Evolutionary conservation across 2,329 filamentous ascomycete species (phyloP).

Genomic region (Diatrype stigma): DNA sequence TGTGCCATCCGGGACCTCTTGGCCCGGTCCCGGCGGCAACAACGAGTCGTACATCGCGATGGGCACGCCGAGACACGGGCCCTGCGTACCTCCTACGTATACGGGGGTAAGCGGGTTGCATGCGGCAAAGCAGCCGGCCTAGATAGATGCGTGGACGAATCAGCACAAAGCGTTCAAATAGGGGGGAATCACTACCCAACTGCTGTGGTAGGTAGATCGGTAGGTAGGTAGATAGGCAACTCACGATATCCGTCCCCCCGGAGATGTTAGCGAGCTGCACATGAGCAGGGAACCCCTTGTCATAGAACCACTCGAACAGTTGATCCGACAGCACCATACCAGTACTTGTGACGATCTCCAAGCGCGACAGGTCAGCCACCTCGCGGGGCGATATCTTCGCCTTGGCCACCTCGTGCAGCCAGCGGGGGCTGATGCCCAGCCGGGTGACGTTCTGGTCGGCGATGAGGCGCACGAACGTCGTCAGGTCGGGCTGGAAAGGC

Average conservation of each 20-base stretch:
- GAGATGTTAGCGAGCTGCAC: slow-evolving; percentile 71
- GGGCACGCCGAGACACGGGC: slow-evolving; percentile 44
- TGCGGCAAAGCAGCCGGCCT: slow-evolving; percentile 56
- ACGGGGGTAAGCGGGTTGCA: slow-evolving; percentile 69
- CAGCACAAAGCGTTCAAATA: too few species aligned
- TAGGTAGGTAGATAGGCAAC: slow-evolving; percentile 14
- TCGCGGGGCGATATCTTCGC: slow-evolving; percentile 57
- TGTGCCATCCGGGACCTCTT: slow-evolving; percentile 50
- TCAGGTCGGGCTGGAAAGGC: slow-evolving; percentile 68
- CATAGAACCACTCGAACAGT: slow-evolving; percentile 76
- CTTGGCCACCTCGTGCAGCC: slow-evolving; percentile 69
- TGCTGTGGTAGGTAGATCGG: too few species aligned
- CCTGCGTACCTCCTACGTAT: slow-evolving; percentile 51
- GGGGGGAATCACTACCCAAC: too few species aligned
- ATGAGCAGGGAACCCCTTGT: slow-evolving; percentile 61
- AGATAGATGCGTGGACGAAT: slow-evolving; percentile 2
- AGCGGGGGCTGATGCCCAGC: slow-evolving; percentile 72
- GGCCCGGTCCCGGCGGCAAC: slow-evolving; percentile 40
- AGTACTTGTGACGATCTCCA: slow-evolving; percentile 64
- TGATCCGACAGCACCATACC: slow-evolving; percentile 79
- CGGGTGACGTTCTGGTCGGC: slow-evolving; percentile 64
- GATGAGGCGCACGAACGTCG: slow-evolving; percentile 58
- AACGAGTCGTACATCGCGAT: slow-evolving; percentile 62
- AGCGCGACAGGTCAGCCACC: slow-evolving; percentile 56
- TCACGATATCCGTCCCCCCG: slow-evolving; percentile 72